Conservation (phyloP, 2,329 filamentous ascomycete genomes). For the Madurella mycetomatis region DNA sequence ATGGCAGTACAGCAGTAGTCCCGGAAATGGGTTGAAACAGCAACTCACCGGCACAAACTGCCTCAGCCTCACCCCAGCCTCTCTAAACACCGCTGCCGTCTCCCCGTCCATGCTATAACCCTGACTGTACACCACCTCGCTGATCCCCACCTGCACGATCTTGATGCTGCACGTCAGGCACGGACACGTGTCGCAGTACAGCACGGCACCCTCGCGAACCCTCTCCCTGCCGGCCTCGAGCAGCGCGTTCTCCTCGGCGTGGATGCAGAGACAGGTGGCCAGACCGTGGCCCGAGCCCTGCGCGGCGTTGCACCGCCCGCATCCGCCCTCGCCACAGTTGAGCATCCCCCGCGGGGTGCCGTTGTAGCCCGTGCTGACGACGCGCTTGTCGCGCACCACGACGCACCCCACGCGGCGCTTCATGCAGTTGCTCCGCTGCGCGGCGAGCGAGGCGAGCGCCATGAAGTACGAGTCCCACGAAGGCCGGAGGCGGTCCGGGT, state of each 20-base stretch:
- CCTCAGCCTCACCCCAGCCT: slow-evolving; percentile 77
- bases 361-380: slow-evolving; percentile 96
- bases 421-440: slow-evolving; percentile 94
- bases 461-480: slow-evolving; percentile 98
- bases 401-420: slow-evolving; percentile 94
- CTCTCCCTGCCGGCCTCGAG: slow-evolving; percentile 90
- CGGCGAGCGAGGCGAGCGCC: slow-evolving; percentile 87
- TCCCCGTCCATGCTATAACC: slow-evolving; percentile 91
- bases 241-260: slow-evolving; percentile 95
- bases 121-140: slow-evolving; percentile 90
- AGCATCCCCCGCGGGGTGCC: slow-evolving; percentile 84
- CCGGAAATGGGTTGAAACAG: background rate
- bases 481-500: slow-evolving; percentile 75
- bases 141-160: slow-evolving; percentile 93
- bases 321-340: slow-evolving; percentile 93
- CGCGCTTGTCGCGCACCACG: slow-evolving; percentile 76
- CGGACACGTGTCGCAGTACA: slow-evolving; percentile 96
- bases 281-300: slow-evolving; percentile 66
- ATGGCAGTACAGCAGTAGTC: background rate
- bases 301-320: slow-evolving; percentile 77
- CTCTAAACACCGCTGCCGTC: slow-evolving; percentile 74
- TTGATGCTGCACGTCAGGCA: slow-evolving; percentile 98
- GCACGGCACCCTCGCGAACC: slow-evolving; percentile 72
- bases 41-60: slow-evolving; percentile 78
- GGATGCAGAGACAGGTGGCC: slow-evolving; percentile 89